A percentile compares a stretch with the other conserved stretches of the same genome.
Evolutionary conservation across 495 filamentous ascomycete genomes (phyloP).

Genomic region (Tuber umbilicatum): DNA sequence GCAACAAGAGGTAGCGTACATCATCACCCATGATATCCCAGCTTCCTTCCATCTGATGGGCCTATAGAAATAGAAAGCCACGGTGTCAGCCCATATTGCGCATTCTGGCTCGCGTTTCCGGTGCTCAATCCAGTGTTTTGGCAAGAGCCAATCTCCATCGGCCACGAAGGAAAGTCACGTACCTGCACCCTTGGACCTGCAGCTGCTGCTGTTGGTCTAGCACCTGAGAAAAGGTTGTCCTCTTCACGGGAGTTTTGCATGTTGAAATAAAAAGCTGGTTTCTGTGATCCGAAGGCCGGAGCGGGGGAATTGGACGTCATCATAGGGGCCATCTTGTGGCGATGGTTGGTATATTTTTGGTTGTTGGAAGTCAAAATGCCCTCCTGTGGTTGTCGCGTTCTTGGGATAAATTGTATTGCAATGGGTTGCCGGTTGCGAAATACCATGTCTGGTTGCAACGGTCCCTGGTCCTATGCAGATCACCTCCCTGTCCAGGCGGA

Average conservation of each 20-base stretch:
- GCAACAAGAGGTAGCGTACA: constrained; percentile 24
- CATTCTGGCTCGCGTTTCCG: constrained; percentile 31
- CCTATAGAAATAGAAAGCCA: constrained; percentile 22
- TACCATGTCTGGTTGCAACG: constrained; percentile 10
- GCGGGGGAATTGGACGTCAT: constrained; percentile 12
- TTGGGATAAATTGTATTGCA: constrained; percentile 18
- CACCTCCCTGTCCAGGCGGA: constrained; percentile 6
- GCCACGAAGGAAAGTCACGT: constrained; percentile 35
- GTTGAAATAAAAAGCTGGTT: constrained; percentile 32
- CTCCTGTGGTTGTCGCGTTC: not conserved
- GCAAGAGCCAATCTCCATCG: constrained; percentile 22
- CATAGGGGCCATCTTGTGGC: constrained; percentile 36
- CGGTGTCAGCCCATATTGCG: constrained; percentile 27
- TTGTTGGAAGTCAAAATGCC: not conserved
- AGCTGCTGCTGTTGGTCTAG: constrained; percentile 23
- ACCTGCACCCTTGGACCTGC: constrained; percentile 22
- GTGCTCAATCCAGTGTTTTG: constrained; percentile 14
- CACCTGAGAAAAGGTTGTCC: constrained; percentile 27
- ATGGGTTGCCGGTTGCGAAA: constrained; percentile 15
- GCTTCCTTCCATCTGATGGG: constrained; percentile 36
- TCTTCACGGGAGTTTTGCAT: constrained; percentile 26
- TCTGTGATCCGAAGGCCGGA: constrained; percentile 23
- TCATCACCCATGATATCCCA: constrained; percentile 41
- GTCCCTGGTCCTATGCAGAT: constrained; percentile 10
- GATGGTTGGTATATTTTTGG: constrained; percentile 7